phyloP scores from a whole-genome alignment of 208 protist species.

The Crithidia bombi region DNA sequence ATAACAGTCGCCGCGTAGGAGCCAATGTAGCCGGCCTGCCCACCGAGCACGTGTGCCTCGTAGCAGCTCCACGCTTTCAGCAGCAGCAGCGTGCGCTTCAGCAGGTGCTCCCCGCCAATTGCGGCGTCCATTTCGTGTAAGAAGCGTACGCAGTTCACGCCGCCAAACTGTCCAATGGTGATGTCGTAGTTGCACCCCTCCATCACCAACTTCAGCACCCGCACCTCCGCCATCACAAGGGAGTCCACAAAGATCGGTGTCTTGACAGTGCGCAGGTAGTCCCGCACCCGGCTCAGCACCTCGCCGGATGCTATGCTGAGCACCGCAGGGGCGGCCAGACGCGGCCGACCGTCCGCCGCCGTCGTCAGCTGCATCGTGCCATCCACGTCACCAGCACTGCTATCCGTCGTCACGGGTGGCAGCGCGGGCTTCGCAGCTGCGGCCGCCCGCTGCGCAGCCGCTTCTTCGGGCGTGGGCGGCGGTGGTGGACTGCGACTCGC shows the following conservation, averaged over 20 bases:
- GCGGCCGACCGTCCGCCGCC: conserved; percentile 39
- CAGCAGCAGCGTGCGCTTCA: conserved; percentile 91
- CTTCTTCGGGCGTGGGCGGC: conserved; percentile 13
- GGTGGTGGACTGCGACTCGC: conserved; percentile 17
- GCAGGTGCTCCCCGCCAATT: conserved; percentile 81
- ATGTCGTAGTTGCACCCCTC: conserved; percentile 88
- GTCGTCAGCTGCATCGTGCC: conserved; percentile 65
- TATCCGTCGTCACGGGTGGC: conserved; percentile 59
- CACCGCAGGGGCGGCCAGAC: conserved; percentile 56
- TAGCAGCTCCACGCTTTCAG: conserved; percentile 93
- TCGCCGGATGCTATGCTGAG: conserved; percentile 69
- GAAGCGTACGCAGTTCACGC: conserved; percentile 90
- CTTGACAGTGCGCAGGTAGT: conserved; percentile 59
- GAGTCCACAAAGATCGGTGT: conserved; percentile 76
- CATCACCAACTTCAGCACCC: conserved; percentile 91
- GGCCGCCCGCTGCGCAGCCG: conserved; percentile 17
- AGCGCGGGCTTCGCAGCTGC: conserved; percentile 11
- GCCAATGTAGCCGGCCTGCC: conserved; percentile 88
- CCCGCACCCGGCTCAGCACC: conserved; percentile 66
- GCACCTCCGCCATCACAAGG: conserved; percentile 82
- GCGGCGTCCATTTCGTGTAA: conserved; percentile 85
- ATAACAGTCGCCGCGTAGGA: conserved; percentile 92
- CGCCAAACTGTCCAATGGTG: conserved; percentile 88
- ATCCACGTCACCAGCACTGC: conserved; percentile 52
- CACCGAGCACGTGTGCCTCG: conserved; percentile 90